phyloP scores from a whole-genome alignment of 805 yeast species.

The Candida qinlingensis region DNA sequence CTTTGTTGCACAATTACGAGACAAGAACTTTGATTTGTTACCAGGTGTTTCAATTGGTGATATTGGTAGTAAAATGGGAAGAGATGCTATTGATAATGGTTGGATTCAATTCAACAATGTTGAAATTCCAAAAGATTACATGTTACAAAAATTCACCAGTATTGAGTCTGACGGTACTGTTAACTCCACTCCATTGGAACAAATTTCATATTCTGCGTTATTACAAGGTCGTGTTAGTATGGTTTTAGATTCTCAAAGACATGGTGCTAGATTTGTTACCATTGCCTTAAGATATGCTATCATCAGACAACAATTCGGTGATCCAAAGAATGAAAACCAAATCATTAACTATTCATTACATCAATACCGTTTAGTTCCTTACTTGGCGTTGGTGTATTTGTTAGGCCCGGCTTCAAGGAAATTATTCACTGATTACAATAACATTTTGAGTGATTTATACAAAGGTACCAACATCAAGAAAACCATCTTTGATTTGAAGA shows the following conservation, averaged over 20 bases:
- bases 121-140: constrained; percentile 73
- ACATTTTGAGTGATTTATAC: constrained; percentile 50
- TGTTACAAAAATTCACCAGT: constrained; percentile 76
- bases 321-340: constrained; percentile 56
- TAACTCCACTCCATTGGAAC: constrained; percentile 73
- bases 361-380: constrained; percentile 84
- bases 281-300: constrained; percentile 81
- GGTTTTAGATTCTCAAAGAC: constrained; percentile 82
- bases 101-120: constrained; percentile 91
- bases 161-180: constrained; percentile 69
- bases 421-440: constrained; percentile 46
- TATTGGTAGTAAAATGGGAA: constrained; percentile 92
- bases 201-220: constrained; percentile 81
- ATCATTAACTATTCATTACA: constrained; percentile 84
- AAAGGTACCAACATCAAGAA: constrained; percentile 38
- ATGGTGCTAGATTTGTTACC: constrained; percentile 72
- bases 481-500: constrained; percentile 62
- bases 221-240: constrained; percentile 85
- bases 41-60: constrained; percentile 88
- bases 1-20: constrained; percentile 87
- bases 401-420: constrained; percentile 66
- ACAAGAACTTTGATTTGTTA: constrained; percentile 59
- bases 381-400: constrained; percentile 72
- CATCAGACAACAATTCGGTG: constrained; percentile 54
- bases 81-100: constrained; percentile 94